Conservation (phyloP, 352 stramenopile genomes). For the Globisporangium barbulae region DNA sequence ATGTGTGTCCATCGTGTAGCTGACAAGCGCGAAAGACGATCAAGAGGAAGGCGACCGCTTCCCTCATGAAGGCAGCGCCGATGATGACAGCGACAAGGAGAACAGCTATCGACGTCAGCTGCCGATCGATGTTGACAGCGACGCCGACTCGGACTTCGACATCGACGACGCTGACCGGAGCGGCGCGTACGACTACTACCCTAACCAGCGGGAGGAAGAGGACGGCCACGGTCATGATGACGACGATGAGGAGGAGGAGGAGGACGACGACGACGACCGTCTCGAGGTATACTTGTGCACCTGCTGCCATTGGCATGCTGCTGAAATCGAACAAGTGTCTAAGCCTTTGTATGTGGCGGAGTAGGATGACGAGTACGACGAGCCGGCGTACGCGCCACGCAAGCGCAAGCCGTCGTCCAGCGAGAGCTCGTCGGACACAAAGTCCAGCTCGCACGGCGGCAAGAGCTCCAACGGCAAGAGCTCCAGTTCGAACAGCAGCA, state of each 20-base stretch:
- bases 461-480: constrained; percentile 1
- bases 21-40: constrained; percentile 3
- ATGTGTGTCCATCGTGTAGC: neutral
- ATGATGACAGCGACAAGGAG: constrained; percentile 30
- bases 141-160: constrained; percentile 3
- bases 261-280: constrained; percentile 7
- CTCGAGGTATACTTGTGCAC: neutral
- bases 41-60: constrained; percentile 5
- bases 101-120: constrained; percentile 22
- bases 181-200: constrained; percentile 16
- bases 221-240: constrained; percentile 21
- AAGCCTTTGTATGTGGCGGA: neutral
- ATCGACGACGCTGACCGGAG: constrained; percentile 7
- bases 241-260: too few relatives aligned
- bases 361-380: constrained; percentile 7
- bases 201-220: constrained; percentile 18
- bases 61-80: constrained; percentile 9
- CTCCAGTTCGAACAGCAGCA: constrained; percentile 10
- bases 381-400: neutral
- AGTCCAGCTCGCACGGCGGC: neutral
- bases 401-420: constrained; percentile 22
- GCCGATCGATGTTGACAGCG: neutral
- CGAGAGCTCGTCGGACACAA: constrained; percentile 1
- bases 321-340: constrained; percentile 12
- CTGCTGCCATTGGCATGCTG: neutral